Evolutionary conservation across 371 early-diverging fungal species (phyloP).

Genomic region (Parasitella parasitica): DNA sequence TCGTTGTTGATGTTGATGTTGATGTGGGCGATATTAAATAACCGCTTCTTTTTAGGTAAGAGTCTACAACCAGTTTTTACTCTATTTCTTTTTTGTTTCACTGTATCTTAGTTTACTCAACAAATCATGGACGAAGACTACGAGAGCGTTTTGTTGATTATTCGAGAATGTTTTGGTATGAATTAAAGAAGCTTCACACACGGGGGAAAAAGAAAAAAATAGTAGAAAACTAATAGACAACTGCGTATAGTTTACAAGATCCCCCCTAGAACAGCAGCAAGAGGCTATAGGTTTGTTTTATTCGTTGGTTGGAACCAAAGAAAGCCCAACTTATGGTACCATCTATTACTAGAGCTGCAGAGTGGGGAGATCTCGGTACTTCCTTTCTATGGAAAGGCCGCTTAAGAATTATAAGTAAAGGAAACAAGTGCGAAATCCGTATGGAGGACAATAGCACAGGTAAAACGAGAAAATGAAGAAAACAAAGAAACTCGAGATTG

Average conservation of each 20-base stretch:
- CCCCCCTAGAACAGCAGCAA: constrained; percentile 74
- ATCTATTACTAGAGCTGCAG: constrained; percentile 62
- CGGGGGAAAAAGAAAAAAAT: too few species aligned
- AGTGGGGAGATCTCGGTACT: constrained; percentile 81
- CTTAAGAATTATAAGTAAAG: constrained; percentile 71
- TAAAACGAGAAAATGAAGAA: constrained; percentile 5
- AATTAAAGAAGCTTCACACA: not conserved
- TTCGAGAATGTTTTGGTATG: constrained; percentile 80
- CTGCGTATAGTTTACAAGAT: constrained; percentile 68
- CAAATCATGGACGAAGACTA: constrained; percentile 50
- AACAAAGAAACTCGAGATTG: not conserved
- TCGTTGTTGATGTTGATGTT: too few species aligned
- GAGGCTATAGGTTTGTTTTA: constrained; percentile 64
- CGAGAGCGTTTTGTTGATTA: constrained; percentile 78
- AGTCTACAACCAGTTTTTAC: not conserved
- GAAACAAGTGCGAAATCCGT: constrained; percentile 72
- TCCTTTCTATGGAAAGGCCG: constrained; percentile 83
- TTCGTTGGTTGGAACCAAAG: not conserved
- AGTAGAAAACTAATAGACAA: not conserved
- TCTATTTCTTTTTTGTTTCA: not conserved
- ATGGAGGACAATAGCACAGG: constrained; percentile 76
- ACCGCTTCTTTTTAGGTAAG: not conserved
- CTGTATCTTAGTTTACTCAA: not conserved
- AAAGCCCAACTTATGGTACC: not conserved
- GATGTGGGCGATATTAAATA: not conserved